Base-by-base conservation (phyloP, 129 eudicot species). In the Escallonia rubra region DNA sequence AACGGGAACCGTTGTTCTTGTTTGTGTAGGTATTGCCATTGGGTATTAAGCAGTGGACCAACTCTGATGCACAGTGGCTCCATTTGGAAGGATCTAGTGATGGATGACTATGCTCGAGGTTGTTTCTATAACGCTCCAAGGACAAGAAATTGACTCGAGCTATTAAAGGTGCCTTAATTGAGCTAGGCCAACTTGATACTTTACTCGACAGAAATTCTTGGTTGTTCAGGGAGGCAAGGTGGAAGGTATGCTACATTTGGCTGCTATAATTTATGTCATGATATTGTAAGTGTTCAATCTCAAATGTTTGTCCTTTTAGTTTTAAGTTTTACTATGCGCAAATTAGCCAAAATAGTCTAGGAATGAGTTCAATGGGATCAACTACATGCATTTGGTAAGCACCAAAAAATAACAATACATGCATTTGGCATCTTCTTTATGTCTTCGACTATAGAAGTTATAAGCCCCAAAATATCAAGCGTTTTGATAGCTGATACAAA, bases 21-120 rank as follows among this genome's bases (percentile, higher is more conserved):
- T 8, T 65, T 43, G 1, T 79, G 39, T 65, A 91, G 97, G 82
- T 54, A 77, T 47, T 87, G 90, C 73, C 83, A 87, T 7, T 87
- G 96, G 94, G 81, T 91, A 74, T 41, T 88, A 68, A 96, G 97
- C 5, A 82, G 79, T 60, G 86, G 78, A 8, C 57, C 79, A 54
- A 91, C 97, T 16, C 47, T 91, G 64, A 4, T 56, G 6, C 72
- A 71, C 10, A 85, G 97, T 66, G 78, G 79, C 50, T 74, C 88
- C n/a, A 81, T 91, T 59, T 91, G 97, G 94, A 74, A 73, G 74
- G 51, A 77, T 6, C 61, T 91, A 60, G 83, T 85, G 7, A 8
- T 47, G 13, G 85, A 91, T 69, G 93, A 96, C 8, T 81, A 81
- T 70, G 63, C 45, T 1, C 80, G 93, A 10, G 82, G 82, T 2